Evolutionary conservation across 2,329 filamentous ascomycete species (phyloP), one percentile per base, ranked within the genome.

Genomic region (Phyllosticta citriasiana): DNA sequence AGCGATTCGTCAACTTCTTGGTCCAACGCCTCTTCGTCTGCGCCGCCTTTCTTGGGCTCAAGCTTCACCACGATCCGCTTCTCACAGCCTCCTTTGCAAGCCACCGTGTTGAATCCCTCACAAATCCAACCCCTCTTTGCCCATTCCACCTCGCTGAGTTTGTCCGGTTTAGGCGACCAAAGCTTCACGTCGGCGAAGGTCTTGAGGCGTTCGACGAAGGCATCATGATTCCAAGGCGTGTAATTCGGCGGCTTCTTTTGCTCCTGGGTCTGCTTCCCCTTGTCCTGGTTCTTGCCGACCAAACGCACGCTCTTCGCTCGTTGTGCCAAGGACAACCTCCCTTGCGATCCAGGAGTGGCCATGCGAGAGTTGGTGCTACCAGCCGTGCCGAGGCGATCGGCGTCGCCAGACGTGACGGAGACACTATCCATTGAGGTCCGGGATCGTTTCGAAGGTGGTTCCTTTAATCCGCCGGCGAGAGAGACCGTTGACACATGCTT

Each of bases 81-180:
- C 70, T 88, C 87, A 70, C 94, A 99, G 2, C 92, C 84, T 51
- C 88, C 86, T 52, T 79, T 80, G 72, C 94, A 99, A 19, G 86
- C 84, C 16, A 97, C 90, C 3, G 88, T 88, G 74, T 96, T 91
- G 70, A 70, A 73, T 1, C 65, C 66, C 54, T 88, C 85, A 68
- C 93, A 97, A 3, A 87, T 81, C 93, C 94, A 99, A 0, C 93
- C 93, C 62, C 89, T 80, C 78, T 93, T 96, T 0, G 92, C 92
- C 94, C 94, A 99, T 72, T 91, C 88, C 7, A 97, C 86, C 75
- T 97, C 94, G 70, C 85, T 91, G 67, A 97, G 86, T 35, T 80
- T 81, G 58, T 92, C 84, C 0, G 94, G 92, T 72, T 97, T 97
- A 0, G 90, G 88, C n/a, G 89, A 88, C 93, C 93, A 99, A 71